These are phyloP conservation scores for Vickermania spadyakhi DNA, from an alignment of 208 protist species.

Conservation along the genomic window DNA sequence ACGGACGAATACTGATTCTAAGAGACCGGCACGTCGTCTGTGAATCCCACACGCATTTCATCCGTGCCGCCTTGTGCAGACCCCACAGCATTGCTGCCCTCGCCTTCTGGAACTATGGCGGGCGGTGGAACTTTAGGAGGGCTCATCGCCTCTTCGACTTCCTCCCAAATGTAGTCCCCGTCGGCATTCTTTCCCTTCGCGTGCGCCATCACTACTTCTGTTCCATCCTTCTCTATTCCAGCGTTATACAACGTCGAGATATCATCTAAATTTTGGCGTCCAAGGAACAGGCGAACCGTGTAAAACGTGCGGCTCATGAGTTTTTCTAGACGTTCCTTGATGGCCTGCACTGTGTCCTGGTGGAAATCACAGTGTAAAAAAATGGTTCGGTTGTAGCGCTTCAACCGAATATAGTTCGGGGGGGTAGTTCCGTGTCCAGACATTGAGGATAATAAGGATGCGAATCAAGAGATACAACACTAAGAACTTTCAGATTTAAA, in stretches of 20 bases:
- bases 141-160: conserved; percentile 53
- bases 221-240: conserved; percentile 67
- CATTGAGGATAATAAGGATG: no score
- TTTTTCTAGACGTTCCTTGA: conserved; percentile 86
- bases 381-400: conserved; percentile 68
- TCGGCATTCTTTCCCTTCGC: conserved; percentile 49
- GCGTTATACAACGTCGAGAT: conserved; percentile 68
- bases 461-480: no score
- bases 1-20: neutral
- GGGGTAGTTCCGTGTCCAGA: conserved; percentile 19
- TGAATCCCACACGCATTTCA: conserved; percentile 8
- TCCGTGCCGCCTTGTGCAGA: conserved; percentile 2
- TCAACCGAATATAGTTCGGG: conserved; percentile 71
- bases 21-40: neutral
- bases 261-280: conserved; percentile 70
- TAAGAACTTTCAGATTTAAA: no score
- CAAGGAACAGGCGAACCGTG: conserved; percentile 63
- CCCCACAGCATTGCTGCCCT: conserved; percentile 5
- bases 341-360: conserved; percentile 83
- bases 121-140: conserved; percentile 3
- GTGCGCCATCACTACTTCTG: conserved; percentile 75
- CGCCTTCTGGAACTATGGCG: neutral
- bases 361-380: conserved; percentile 88
- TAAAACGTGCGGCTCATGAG: conserved; percentile 74
- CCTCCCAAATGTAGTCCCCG: conserved; percentile 66